Base-by-base conservation (phyloP, 495 filamentous ascomycete species). In the Trichoderma parareesei region DNA sequence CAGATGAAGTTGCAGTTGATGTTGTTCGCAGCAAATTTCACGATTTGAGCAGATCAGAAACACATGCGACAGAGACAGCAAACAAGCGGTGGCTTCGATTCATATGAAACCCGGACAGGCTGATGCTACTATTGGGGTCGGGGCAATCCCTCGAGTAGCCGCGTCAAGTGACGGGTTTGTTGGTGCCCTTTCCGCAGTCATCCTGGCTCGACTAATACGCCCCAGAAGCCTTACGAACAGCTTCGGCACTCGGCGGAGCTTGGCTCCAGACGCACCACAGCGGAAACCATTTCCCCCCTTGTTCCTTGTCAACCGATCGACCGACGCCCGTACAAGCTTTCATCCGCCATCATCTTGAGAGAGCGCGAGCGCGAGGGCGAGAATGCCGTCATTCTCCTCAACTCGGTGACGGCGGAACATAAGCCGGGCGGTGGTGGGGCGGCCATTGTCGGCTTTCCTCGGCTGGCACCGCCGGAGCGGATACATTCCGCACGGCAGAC, bases 371-470 rank as follows among this genome's bases (percentile, higher is more conserved):
- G 53, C 53, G 27, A 20, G 27, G 27, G 37, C 37, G 53, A 27
- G 27, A 27, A 27, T 27, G 27, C 27, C 27, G 53, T 57, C 53
- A 57, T 57, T 14, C 53, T 9, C 10, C 10, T 10, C 20, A 37
- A 37, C 3, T 57, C 49, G 53, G 53, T 57, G 53, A 27, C 53
- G 11, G 14, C 53, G 53, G 53, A 57, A 57, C 20, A 10, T 18
- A 57, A 35, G 53, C 53, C 53, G 53, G 53, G 27, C 53, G 9
- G 9, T n/a, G 60, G 41, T 41, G 46, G 42, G 62, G 27, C 63
- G 63, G 63, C 38, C 48, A 65, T 27, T 27, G 35, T 65, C 63
- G 63, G 63, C 38, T 65, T 43, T 7, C 37, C 20, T 33, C 63
- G 63, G 63, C 53, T 60, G 33, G 37, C 38, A 55, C 48, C 53